Conservation (phyloP, 352 stramenopile genomes). For the Globisporangium nodosum region DNA sequence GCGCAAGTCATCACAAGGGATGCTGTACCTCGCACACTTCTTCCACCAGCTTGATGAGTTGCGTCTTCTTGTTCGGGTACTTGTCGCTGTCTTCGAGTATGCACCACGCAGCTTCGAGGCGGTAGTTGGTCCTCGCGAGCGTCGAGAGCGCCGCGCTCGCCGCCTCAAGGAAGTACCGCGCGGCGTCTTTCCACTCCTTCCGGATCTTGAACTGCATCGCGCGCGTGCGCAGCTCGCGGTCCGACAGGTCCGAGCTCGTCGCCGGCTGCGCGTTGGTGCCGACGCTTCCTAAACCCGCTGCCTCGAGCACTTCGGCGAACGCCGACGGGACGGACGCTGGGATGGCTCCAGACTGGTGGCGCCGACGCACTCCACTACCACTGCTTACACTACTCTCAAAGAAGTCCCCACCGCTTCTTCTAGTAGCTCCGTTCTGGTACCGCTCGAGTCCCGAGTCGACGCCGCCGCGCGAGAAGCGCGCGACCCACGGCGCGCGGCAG, state of each 20-base stretch:
- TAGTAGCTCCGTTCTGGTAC: slow-evolving; percentile 18
- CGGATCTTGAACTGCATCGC: slow-evolving; percentile 64
- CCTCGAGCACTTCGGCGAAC: slow-evolving; percentile 10
- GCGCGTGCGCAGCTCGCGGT: slow-evolving; percentile 47
- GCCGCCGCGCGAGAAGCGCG: slow-evolving; percentile 43
- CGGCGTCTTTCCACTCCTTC: slow-evolving; percentile 64
- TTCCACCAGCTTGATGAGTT: slow-evolving; percentile 36
- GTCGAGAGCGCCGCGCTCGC: slow-evolving; percentile 28
- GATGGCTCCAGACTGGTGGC: not conserved
- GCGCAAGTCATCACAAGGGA: too few species aligned
- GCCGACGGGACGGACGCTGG: slow-evolving; percentile 1
- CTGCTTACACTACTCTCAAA: not conserved
- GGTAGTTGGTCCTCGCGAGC: slow-evolving; percentile 42
- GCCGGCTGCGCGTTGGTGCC: slow-evolving; percentile 3
- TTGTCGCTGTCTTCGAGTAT: slow-evolving; percentile 42
- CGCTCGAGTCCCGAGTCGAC: slow-evolving; percentile 42
- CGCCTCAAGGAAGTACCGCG: slow-evolving; percentile 44
- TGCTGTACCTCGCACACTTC: slow-evolving; percentile 36
- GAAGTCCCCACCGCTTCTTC: not conserved
- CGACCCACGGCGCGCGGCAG: slow-evolving; percentile 45
- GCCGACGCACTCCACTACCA: not conserved
- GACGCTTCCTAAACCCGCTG: slow-evolving; percentile 1
- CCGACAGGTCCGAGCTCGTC: slow-evolving; percentile 24
- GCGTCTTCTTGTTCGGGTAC: slow-evolving; percentile 32
- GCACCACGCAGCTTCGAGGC: slow-evolving; percentile 64